Evolutionary conservation across 2,329 filamentous ascomycete species (phyloP).

Genomic region (Aureobasidium zeae): DNA sequence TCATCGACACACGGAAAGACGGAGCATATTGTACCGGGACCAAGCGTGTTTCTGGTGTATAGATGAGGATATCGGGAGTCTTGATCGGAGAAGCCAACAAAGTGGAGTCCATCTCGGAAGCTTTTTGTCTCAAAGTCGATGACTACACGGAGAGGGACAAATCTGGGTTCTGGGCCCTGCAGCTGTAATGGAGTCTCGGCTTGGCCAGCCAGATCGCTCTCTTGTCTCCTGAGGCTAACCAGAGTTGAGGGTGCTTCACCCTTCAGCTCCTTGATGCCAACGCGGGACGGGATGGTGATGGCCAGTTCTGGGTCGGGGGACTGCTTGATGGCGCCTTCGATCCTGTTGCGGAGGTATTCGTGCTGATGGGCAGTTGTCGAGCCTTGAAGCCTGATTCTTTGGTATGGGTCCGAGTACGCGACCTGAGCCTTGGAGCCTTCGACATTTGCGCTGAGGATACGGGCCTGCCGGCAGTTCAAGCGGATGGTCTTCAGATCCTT

Average conservation of each 20-base stretch:
- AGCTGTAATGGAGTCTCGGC: conserved; percentile 26
- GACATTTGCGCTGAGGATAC: conserved; percentile 43
- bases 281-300: conserved; percentile 49
- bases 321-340: conserved; percentile 49
- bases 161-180: conserved; percentile 32
- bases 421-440: conserved; percentile 32
- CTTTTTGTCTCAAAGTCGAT: conserved; percentile 71
- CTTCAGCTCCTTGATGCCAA: conserved; percentile 54
- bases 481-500: conserved; percentile 46
- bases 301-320: conserved; percentile 48
- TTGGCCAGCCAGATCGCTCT: conserved; percentile 22
- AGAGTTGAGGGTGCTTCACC: conserved; percentile 36
- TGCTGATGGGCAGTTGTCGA: conserved; percentile 62
- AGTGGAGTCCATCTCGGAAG: conserved; percentile 81
- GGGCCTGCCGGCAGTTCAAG: conserved; percentile 55
- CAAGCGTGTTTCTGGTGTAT: conserved; percentile 74
- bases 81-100: conserved; percentile 71
- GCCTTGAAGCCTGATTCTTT: conserved; percentile 52
- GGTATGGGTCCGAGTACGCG: conserved; percentile 56
- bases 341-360: conserved; percentile 60
- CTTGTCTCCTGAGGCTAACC: conserved; percentile 27
- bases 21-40: conserved; percentile 69
- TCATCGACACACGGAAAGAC: conserved; percentile 94
- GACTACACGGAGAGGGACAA: conserved; percentile 52
- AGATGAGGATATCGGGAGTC: conserved; percentile 83